These are phyloP conservation scores for Miscanthus sacchariflorus DNA, from an alignment of 202 grass and related monocot species.

Conservation along the genomic window DNA sequence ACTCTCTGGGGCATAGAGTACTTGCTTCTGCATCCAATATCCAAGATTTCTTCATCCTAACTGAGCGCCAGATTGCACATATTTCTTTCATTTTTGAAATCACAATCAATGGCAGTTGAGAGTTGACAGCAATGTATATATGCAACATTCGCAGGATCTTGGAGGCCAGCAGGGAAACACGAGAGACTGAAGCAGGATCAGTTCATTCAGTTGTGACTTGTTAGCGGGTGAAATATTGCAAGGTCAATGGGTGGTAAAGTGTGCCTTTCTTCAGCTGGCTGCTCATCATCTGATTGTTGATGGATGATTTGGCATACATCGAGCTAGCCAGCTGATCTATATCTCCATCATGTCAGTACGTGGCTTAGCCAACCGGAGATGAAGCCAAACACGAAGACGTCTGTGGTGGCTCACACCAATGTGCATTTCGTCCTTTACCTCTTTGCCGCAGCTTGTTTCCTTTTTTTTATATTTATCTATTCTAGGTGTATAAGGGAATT, in stretches of 20 bases:
- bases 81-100: neutral
- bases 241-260: constrained; percentile 3
- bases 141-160: constrained; percentile 44
- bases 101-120: neutral
- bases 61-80: neutral
- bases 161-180: constrained; percentile 51
- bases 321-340: neutral
- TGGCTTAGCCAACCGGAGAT: neutral
- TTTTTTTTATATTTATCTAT: neutral
- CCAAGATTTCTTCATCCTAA: constrained; percentile 37
- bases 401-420: neutral
- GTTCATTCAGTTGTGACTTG: neutral
- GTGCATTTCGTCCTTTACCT: constrained; percentile 30
- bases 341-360: neutral
- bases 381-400: neutral
- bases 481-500: constrained; percentile 53
- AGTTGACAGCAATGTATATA: constrained; percentile 16
- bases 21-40: constrained; percentile 34
- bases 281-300: constrained; percentile 40
- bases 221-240: constrained; percentile 2
- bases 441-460: neutral
- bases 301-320: constrained; percentile 33
- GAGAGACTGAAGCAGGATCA: constrained; percentile 39
- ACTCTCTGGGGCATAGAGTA: constrained; percentile 16
- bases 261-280: constrained; percentile 23